Evolutionary conservation across 768 basidiomycete species (phyloP), one percentile per base, ranked within the genome.

Genomic region (Boletellus sp.): DNA sequence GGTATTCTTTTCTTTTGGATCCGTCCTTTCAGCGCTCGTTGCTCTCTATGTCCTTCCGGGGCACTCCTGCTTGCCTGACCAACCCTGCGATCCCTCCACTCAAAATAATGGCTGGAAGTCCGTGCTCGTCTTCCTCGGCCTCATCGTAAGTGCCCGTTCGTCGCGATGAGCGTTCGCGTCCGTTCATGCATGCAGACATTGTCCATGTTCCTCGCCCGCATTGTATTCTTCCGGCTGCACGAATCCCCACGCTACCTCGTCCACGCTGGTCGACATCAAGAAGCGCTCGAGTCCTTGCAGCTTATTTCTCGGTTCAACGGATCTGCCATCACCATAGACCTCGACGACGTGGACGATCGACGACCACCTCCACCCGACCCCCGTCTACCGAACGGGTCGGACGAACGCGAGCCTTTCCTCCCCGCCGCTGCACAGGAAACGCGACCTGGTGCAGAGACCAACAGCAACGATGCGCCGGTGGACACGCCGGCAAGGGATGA

Each of bases 201-300:
- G 7, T 68, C 73, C 2, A 94, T 97, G 88, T 94, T 93, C 65
- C 62, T 90, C 26, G 84, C 84, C 11, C 88, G 96, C 16, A 90
- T 94, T 50, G 71, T 87, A 10, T 84, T 97, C 67, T 96, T 98
- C 77, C 83, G 86, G 17, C 72, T 99, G 6, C 87, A 97, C 66
- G 95, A 99, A 69, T 94, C 93, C 0, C 94, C 96, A 2, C 83
- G 93, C 20, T 97, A 85, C 64, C 85, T 99, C 51, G 92, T 95
- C 5, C 86, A 93, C 40, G 85, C 90, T 0, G 92, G 93, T 15
- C 79, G 92, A 38, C 84, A 81, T 31, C 78, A 83, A 32, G 94
- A 96, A 57, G 95, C 94, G 0, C 69, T 95, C 32, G 80, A 88
- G 56, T 84, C 85, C 0, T 77, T 99, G 0, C 84, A 86, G 56